Percentiles rank a stretch among this genome's conserved stretches.
phyloP scores from a whole-genome alignment of 78 protist genomes.

The Parvularia atlantis region DNA sequence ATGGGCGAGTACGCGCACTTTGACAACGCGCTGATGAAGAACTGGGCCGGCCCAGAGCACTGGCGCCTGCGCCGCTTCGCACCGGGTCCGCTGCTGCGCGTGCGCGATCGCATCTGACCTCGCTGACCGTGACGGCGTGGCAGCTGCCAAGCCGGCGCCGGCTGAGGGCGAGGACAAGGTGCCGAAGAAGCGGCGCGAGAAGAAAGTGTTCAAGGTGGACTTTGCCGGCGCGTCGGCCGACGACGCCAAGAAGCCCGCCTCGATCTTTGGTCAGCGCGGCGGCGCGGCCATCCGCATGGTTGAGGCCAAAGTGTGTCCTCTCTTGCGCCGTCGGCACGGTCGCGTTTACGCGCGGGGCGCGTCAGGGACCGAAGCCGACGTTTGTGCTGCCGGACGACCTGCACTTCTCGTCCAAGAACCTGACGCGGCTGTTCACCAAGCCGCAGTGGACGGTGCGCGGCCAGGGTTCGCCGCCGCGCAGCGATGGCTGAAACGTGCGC shows the following conservation, averaged over 20 bases:
- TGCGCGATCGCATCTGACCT: neutral
- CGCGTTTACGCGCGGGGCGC: too few relatives aligned
- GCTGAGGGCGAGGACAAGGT: neutral
- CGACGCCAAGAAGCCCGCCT: too few relatives aligned
- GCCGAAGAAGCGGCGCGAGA: neutral
- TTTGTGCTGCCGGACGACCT: conserved; percentile 57
- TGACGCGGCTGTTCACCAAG: conserved; percentile 45
- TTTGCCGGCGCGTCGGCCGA: conserved; percentile 6
- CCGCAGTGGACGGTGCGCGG: too few relatives aligned
- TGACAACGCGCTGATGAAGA: conserved; percentile 4
- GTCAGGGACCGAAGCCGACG: too few relatives aligned
- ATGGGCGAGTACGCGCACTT: conserved; percentile 33
- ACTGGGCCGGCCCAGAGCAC: conserved; percentile 65
- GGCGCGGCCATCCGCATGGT: too few relatives aligned
- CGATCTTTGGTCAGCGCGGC: too few relatives aligned
- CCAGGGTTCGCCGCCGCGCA: too few relatives aligned
- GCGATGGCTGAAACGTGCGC: too few relatives aligned
- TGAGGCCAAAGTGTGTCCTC: too few relatives aligned
- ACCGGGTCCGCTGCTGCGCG: neutral
- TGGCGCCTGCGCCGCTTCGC: conserved; percentile 33
- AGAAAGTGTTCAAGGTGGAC: conserved; percentile 17
- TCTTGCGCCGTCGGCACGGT: too few relatives aligned
- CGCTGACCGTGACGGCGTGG: neutral
- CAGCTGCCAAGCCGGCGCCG: neutral
- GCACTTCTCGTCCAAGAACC: conserved; percentile 19